Base-by-base conservation (phyloP, 139 green algal genomes). In the Coelastrella sp. region DNA sequence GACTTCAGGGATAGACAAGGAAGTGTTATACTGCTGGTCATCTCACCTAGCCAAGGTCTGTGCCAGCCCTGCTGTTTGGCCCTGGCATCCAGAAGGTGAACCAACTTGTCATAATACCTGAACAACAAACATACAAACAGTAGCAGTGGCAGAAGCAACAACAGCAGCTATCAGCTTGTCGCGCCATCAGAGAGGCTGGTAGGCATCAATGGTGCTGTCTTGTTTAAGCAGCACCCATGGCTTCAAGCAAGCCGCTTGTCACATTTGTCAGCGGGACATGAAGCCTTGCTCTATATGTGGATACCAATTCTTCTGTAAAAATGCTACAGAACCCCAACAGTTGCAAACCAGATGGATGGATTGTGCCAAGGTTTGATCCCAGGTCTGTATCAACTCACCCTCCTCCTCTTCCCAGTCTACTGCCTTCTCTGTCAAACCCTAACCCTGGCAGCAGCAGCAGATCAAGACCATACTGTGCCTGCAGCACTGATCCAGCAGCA, bases 371-470 rank as follows among this genome's bases (percentile, higher is more conserved):
- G 45, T 23, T 13, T 23, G 15, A 57, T 57, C 45, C 45, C 11
- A 9, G 11, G 45, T 13, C 15, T 9, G 11, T 13, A 57, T 13
- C 45, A 0, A 91, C 89, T 77, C 59, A 95, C 89, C 95, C 95
- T 6, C 95, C 95, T 3, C 94, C 95, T 17, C 95, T 48, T 1
- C 95, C 95, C 27, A 97, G 88, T 8, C 95, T 75, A 0, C 85
- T 76, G 0, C 95, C 94, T 0, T 9, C 17, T 0, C 11, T 69
- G 79, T 95, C 92, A 85, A 98, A 98, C 0, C 88, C 94, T 68
- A 97, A 83, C 5, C 95, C 95, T 4, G 95, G 94, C 88, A 98
- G 91, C 32, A 98, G n/a, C 19, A 98, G 53, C 68, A 96, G 25
- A 67, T 97, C 92, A 41, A 97, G 69, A 0, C 80, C 82, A 37